These are phyloP conservation scores for Mediolabrus comicus DNA, from an alignment of 108 stramenopile genomes.

Conservation along the genomic window DNA sequence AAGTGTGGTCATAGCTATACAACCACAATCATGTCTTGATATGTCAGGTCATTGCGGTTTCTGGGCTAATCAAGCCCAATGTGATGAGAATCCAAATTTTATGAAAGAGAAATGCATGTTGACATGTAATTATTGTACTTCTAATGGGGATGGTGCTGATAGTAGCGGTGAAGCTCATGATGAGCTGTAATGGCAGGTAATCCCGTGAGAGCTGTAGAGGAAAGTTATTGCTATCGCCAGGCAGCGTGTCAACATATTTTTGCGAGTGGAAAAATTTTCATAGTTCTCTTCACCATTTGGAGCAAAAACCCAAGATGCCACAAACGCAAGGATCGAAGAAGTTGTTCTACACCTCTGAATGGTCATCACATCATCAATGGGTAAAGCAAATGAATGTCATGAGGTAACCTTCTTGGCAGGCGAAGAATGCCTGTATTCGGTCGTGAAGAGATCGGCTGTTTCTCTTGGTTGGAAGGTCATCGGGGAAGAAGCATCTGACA, in stretches of 20 bases:
- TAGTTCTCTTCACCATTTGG: too few relatives aligned
- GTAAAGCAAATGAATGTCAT: not conserved
- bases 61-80: conserved; percentile 48
- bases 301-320: too few relatives aligned
- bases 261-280: too few relatives aligned
- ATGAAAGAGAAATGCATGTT: conserved; percentile 46
- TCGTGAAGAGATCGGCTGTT: conserved; percentile 32
- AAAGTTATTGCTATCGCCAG: not conserved
- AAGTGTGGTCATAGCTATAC: conserved; percentile 33
- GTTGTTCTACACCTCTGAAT: not conserved
- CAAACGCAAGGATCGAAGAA: too few relatives aligned
- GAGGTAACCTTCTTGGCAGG: conserved; percentile 46
- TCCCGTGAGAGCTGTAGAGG: not conserved
- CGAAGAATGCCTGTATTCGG: conserved; percentile 43
- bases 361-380: too few relatives aligned
- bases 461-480: conserved; percentile 49
- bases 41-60: conserved; percentile 57
- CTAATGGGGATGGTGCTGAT: not conserved
- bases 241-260: conserved; percentile 1
- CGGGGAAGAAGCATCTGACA: conserved; percentile 32
- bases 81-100: conserved; percentile 52
- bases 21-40: conserved; percentile 44
- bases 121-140: conserved; percentile 30
- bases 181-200: not conserved
- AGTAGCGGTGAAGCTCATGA: not conserved